Percentiles rank a stretch among this genome's conserved stretches.
These are phyloP conservation scores for Epichloe brachyelytri DNA, from an alignment of 2,329 filamentous ascomycete genomes.

Conservation along the genomic window DNA sequence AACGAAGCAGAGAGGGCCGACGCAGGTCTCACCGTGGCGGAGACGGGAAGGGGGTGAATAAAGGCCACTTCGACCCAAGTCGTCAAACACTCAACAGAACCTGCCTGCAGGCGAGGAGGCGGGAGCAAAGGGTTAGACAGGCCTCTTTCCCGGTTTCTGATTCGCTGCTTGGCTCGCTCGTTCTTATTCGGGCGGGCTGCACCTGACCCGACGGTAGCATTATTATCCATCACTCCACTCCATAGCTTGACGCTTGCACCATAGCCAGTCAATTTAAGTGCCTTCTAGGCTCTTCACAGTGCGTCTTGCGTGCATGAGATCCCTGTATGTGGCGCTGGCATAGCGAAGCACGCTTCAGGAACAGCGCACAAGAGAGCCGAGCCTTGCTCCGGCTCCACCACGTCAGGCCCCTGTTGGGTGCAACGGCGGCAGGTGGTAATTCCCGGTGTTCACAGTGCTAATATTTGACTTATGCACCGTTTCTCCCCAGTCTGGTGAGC, in stretches of 20 bases:
- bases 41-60: constrained; percentile 4
- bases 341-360: neutral
- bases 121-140: neutral
- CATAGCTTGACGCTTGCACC: too few species aligned
- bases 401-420: neutral
- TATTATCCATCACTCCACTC: too few species aligned
- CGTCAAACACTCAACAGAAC: neutral
- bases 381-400: neutral
- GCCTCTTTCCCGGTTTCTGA: neutral
- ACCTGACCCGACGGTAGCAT: constrained; percentile 3
- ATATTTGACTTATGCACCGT: neutral
- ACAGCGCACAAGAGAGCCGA: neutral
- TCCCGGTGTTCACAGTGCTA: neutral
- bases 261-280: neutral
- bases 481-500: neutral
- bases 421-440: neutral
- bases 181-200: neutral
- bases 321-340: neutral
- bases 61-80: neutral
- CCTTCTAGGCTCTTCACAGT: constrained; percentile 5
- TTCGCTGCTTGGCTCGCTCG: neutral
- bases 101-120: neutral
- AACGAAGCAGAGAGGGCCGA: constrained; percentile 7
- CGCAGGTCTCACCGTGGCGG: constrained; percentile 9
- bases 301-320: neutral